Percentiles rank a stretch among this genome's conserved stretches.
phyloP scores from a whole-genome alignment of 495 filamentous ascomycete genomes.

The Pseudevernia furfuracea region DNA sequence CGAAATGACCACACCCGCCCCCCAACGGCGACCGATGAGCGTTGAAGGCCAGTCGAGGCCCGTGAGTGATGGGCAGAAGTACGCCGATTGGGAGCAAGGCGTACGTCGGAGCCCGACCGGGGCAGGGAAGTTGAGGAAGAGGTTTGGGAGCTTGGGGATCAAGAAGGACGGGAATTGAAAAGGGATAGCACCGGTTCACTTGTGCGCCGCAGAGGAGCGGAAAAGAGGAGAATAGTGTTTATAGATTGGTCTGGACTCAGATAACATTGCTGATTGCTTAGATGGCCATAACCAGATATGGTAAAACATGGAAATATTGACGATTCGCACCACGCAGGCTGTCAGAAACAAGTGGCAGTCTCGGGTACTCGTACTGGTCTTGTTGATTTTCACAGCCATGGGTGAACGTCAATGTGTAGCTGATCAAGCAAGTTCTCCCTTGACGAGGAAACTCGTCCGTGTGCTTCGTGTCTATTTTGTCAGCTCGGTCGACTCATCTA shows the following conservation, averaged over 20 bases:
- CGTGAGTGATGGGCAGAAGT: conserved; percentile 16
- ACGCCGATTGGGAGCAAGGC: conserved; percentile 21
- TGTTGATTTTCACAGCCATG: neutral
- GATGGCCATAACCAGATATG: neutral
- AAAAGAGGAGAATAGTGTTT: neutral
- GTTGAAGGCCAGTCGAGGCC: conserved; percentile 1
- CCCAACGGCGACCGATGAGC: conserved; percentile 12
- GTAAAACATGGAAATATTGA: neutral
- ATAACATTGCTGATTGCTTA: conserved; percentile 1
- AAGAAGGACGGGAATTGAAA: conserved; percentile 4
- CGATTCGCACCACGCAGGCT: neutral
- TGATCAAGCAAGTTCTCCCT: no score
- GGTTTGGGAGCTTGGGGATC: conserved; percentile 22
- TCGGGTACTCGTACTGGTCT: neutral
- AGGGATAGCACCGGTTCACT: neutral
- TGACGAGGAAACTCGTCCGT: no score
- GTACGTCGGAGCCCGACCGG: conserved; percentile 18
- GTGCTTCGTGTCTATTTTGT: no score
- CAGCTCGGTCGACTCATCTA: neutral
- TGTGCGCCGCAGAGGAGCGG: neutral
- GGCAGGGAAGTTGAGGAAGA: conserved; percentile 22
- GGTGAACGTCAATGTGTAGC: no score
- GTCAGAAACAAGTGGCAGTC: neutral
- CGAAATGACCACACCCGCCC: conserved; percentile 18
- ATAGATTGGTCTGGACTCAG: neutral